Evolutionary conservation across 805 yeast species (phyloP).

Genomic region (Yarrowia hollandica): DNA sequence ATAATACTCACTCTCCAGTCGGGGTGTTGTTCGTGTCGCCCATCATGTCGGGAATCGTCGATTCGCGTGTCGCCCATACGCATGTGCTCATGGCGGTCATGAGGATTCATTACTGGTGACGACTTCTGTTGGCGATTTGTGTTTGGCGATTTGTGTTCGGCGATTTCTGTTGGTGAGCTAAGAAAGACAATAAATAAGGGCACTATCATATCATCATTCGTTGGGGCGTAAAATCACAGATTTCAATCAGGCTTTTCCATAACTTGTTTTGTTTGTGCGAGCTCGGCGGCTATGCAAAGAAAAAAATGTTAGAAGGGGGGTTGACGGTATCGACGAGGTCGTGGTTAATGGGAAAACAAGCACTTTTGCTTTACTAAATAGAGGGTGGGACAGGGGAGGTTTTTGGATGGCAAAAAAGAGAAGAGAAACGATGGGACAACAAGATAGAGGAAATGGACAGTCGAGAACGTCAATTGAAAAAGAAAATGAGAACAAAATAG

Average conservation of each 20-base stretch:
- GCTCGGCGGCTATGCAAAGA: not conserved
- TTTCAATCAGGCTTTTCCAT: slow-evolving; percentile 5
- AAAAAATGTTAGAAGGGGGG: not conserved
- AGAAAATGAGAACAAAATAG: too few species aligned
- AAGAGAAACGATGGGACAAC: not conserved
- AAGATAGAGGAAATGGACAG: not conserved
- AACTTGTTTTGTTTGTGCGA: not conserved
- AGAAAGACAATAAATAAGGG: not conserved
- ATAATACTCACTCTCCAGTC: slow-evolving; percentile 15
- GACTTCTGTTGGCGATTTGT: too few species aligned
- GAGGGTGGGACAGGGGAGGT: too few species aligned
- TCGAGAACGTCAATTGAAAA: too few species aligned
- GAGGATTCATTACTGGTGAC: too few species aligned
- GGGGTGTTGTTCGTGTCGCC: not conserved
- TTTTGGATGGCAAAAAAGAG: not conserved
- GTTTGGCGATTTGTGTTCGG: too few species aligned
- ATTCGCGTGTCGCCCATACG: not conserved
- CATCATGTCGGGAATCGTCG: not conserved
- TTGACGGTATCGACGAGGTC: not conserved
- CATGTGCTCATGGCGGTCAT: not conserved
- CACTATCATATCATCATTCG: slow-evolving; percentile 5
- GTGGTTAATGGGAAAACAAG: too few species aligned
- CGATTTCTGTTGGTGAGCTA: slow-evolving; percentile 20
- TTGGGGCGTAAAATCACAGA: slow-evolving; percentile 5
- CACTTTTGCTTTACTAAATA: too few species aligned